Base-by-base conservation (phyloP, 805 yeast species). In the Brettanomyces custersianus region DNA sequence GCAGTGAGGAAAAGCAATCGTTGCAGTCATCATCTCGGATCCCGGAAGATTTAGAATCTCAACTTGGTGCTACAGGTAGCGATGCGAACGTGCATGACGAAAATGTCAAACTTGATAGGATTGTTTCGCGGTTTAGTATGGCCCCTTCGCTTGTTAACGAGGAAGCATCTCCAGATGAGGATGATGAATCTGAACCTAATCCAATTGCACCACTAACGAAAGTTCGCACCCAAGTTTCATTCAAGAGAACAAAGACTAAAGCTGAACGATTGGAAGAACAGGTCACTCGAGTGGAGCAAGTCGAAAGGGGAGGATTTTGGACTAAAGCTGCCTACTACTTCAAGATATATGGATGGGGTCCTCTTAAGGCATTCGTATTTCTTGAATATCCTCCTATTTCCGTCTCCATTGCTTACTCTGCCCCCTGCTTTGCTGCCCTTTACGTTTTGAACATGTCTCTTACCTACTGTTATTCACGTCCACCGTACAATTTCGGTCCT, bases 361-460 rank as follows among this genome's bases (percentile, higher is more conserved):
- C 95, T 0, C 52, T 73, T 35, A 77, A 74, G 43, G 67, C 90
- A 0, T 51, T 85, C 15, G 59, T 64, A 4, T 69, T 84, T 40
- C 55, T 85, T 23, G 58, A 63, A 38, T 79, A 79, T 52, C 94
- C 94, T 0, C 92, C 94, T 0, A 88, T 86, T 7, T 52, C 69
- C 1, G 57, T 82, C 33, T 74, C 86, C 5, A 69, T 84, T 24
- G 51, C 65, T 1, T 83, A 74, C 50, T 76, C 88, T 2, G 74
- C 85, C 1, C 70, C 79, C n/a, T 71, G 82, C 33, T 86, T 83
- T 58, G 77, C 77, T 4, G 72, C 73, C 12, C 57, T 82, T 15
- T 85, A 84, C 52, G 73, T 80, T 43, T 73, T 83, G 48, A 86
- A 86, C 59, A 67, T 84, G 72, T 68, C 90, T 4, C 62, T 86